phyloP scores from a whole-genome alignment of 2,329 filamentous ascomycete genomes.

The Niveomyces coronatus region DNA sequence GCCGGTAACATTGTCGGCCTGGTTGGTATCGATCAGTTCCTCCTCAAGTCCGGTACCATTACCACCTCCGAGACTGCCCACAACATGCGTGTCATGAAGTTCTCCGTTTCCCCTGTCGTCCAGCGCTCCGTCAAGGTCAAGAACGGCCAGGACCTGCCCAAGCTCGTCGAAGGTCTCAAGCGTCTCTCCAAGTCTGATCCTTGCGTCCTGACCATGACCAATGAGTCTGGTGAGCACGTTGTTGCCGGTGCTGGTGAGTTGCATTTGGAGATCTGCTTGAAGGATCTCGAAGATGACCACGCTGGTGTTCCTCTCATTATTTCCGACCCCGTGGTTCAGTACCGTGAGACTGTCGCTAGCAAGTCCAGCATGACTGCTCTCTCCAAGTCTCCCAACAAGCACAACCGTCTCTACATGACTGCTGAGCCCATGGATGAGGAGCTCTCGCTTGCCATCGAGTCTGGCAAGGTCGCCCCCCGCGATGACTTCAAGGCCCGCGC shows the following conservation, averaged over 20 bases:
- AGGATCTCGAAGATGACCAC: constrained; percentile 99
- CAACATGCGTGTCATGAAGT: constrained; percentile 99
- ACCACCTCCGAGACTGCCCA: constrained; percentile 95
- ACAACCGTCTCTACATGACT: constrained; percentile 98
- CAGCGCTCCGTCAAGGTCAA: constrained; percentile 98
- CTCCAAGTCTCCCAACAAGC: constrained; percentile 99
- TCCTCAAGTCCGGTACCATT: constrained; percentile 99
- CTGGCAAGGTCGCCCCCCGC: constrained; percentile 83
- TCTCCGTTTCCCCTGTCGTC: constrained; percentile 98
- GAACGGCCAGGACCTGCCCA: constrained; percentile 99
- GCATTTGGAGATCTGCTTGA: constrained; percentile 99
- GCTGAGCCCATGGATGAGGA: constrained; percentile 90
- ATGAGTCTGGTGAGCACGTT: constrained; percentile 93
- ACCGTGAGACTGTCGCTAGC: constrained; percentile 86
- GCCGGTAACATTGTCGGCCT: constrained; percentile 99
- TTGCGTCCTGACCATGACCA: constrained; percentile 86
- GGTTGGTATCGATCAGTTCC: constrained; percentile 99
- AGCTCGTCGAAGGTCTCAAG: constrained; percentile 99
- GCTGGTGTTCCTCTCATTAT: constrained; percentile 95
- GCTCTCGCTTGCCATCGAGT: constrained; percentile 79
- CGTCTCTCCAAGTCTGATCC: constrained; percentile 99
- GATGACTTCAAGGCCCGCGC: constrained; percentile 99
- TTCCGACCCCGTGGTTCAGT: constrained; percentile 96
- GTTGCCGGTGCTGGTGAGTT: constrained; percentile 99
- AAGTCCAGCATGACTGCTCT: constrained; percentile 91